Conservation (phyloP, 1,284 basidiomycete genomes). For the Bjerkandera adusta region DNA sequence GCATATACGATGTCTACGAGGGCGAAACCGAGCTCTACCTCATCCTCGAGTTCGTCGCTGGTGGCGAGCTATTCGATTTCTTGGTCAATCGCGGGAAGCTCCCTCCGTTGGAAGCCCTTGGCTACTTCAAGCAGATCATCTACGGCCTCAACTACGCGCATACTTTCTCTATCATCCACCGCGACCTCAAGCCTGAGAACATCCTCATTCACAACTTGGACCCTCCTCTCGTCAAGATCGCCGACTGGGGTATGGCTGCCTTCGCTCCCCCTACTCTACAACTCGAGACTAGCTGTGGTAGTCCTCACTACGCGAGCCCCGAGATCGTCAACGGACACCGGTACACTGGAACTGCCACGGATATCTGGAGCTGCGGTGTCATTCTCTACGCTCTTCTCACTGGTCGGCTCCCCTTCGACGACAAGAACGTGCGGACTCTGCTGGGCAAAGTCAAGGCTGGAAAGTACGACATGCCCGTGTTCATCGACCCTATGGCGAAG, state of each 20-base stretch:
- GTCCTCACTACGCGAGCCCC: constrained; percentile 97
- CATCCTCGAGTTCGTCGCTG: constrained; percentile 96
- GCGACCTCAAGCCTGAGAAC: constrained; percentile 99
- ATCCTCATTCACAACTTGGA: constrained; percentile 84
- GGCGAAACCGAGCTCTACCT: constrained; percentile 91
- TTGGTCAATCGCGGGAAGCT: constrained; percentile 89
- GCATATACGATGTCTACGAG: constrained; percentile 97
- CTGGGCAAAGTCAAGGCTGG: constrained; percentile 91
- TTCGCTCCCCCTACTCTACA: constrained; percentile 79
- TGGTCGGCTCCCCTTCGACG: constrained; percentile 87
- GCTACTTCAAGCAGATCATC: constrained; percentile 97
- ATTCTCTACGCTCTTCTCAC: constrained; percentile 88
- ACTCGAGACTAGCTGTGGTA: constrained; percentile 96
- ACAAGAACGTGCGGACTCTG: constrained; percentile 80
- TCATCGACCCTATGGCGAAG: constrained; percentile 71
- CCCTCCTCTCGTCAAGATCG: constrained; percentile 92
- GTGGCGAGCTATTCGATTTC: constrained; percentile 98
- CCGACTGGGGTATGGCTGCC: constrained; percentile 99
- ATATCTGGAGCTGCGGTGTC: constrained; percentile 94
- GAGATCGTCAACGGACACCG: constrained; percentile 96
- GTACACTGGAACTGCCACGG: constrained; percentile 92
- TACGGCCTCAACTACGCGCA: constrained; percentile 97
- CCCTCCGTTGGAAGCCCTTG: constrained; percentile 79
- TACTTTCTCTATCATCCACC: constrained; percentile 97
- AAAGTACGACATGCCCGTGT: constrained; percentile 77